Base-by-base conservation (phyloP, 2,329 filamentous ascomycete genomes). In the Apiospora phragmitis region DNA sequence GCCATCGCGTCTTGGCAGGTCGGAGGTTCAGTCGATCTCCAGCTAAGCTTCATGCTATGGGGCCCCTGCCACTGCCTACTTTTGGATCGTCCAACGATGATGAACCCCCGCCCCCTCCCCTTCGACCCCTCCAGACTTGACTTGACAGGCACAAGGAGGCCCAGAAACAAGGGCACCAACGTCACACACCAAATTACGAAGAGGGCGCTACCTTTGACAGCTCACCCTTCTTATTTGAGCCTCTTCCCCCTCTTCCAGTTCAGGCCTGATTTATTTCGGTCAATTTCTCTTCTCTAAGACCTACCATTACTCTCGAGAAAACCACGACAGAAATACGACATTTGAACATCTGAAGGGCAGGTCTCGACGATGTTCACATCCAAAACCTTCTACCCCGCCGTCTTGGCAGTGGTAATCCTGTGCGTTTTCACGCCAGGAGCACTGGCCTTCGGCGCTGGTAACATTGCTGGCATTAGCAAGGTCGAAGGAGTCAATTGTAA, bases 391-490 rank as follows among this genome's bases (percentile, higher is more conserved):
- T 83, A 83, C 75, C 83, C 85, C 77, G 80, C 88, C 76, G 77
- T 90, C 72, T 78, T 90, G 80, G 87, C 85, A 76, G 77, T 91
- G 75, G 80, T 88, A 69, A 78, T 94, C 74, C 83, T 95, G 75
- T 84, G 94, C 75, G 83, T 89, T 74, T 89, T 94, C 77, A 89
- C 91, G 69, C 86, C 86, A 72, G 93, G 92, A 24, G 88, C 89
- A 45, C 86, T 92, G 75, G 94, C 93, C 69, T 97, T 97, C 79
- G 94, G 94, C 75, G 94, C 94, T 76, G 94, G 94, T 73, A 97
- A 97, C 82, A 96, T 97, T 80, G 93, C 93, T 55, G 90, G 92
- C 71, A 88, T 94, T 72, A 92, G 93, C 78, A 92, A 91, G 79
- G 87, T 97, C 69, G 93, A 96, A 81, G 94, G 94, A 74, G 88